Conservation (phyloP, 371 early-diverging fungal species). For the Saksenaea vasiformis region DNA sequence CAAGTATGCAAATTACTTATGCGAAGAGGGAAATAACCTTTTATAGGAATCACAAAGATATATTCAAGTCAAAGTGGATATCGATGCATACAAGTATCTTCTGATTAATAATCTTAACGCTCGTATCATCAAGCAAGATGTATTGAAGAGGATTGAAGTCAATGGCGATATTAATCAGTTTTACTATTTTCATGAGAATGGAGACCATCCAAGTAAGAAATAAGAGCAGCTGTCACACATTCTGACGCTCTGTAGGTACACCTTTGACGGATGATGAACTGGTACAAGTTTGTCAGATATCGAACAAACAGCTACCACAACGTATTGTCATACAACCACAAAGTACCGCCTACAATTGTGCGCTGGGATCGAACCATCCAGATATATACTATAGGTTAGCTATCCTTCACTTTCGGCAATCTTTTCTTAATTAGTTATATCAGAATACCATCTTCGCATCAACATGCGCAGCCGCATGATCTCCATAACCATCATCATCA, state of each 20-base stretch:
- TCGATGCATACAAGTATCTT: conserved; percentile 42
- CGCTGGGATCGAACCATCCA: conserved; percentile 4
- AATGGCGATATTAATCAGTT: conserved; percentile 31
- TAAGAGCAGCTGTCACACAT: background rate
- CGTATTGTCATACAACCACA: conserved; percentile 35
- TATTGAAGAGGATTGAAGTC: conserved; percentile 39
- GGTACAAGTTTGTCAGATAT: conserved; percentile 41
- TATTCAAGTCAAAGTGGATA: conserved; percentile 38
- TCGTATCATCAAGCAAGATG: conserved; percentile 36
- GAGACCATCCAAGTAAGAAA: conserved; percentile 35
- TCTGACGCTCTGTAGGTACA: conserved; percentile 20
- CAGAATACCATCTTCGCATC: conserved; percentile 2
- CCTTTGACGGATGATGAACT: conserved; percentile 40
- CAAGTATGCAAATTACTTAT: background rate
- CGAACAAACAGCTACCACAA: conserved; percentile 40
- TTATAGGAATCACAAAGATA: conserved; percentile 15
- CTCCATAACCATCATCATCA: conserved; percentile 11
- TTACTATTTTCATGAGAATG: conserved; percentile 47
- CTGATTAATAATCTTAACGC: conserved; percentile 43
- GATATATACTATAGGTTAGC: conserved; percentile 1
- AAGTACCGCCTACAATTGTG: conserved; percentile 6
- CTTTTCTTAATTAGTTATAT: background rate
- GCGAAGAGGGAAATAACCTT: background rate
- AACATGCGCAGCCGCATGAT: conserved; percentile 6
- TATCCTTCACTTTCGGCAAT: background rate